Base-by-base conservation (phyloP, 2,329 filamentous ascomycete species). In the Nannizzia gypsea region DNA sequence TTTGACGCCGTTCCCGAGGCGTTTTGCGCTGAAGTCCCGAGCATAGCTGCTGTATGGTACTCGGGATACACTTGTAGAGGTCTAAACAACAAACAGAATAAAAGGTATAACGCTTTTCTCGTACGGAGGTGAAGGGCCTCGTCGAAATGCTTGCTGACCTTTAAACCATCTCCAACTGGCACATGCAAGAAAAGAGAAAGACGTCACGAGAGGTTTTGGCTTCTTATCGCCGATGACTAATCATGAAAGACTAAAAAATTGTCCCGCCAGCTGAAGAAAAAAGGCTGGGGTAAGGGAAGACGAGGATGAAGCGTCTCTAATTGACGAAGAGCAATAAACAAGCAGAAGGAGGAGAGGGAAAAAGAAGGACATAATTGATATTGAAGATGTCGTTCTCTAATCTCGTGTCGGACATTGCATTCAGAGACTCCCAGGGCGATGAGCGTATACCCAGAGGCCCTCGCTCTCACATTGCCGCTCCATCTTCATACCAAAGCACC, bases 331-430 rank as follows among this genome's bases (percentile, higher is more conserved):
- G 13, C 9, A 36, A 13, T 11, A 11, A 36, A n/a, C n/a, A n/a
- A n/a, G n/a, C 9, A 13, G 13, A 8, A 36, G 31, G 9, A 36
- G 13, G 9, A 36, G 31, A 11, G 13, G 13, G 31, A 36, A 36
- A 11, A 36, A 11, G 9, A 36, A 24, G 42, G 42, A 9, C 8
- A 9, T 11, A 46, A 3, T 6, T 13, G 1, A 36, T 36, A 2
- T 36, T 36, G 31, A 54, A 20, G 28, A 78, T 79, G 77, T 79
- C 77, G 4, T 79, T 79, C 64, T 79, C 77, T 20, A 74, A 75
- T 46, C 72, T 79, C 9, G 77, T 79, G 22, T 78, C 77, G 20
- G 77, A 79, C 61, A 72, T 79, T 59, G 73, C 76, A 22, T 76
- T 76, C 59, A 70, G 75, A 62, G 77, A 78, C 63, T 64, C 69